Evolutionary conservation across 805 yeast genomes (phyloP).

Genomic region (Debaryomyces maramus): DNA sequence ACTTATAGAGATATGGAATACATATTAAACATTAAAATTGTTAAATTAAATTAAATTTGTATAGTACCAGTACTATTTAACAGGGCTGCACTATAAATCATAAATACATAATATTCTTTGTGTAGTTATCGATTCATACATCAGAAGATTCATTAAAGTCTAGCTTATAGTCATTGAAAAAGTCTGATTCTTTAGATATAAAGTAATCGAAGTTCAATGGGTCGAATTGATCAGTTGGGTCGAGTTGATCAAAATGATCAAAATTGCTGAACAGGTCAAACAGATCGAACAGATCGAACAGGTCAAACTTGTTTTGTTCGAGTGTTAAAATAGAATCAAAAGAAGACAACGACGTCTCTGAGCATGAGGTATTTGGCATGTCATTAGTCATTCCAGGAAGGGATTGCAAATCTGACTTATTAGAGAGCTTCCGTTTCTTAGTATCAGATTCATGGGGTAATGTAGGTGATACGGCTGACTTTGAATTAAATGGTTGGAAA

Average conservation of each 20-base stretch:
- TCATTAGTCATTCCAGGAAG: conserved; percentile 5
- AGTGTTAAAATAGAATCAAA: not conserved
- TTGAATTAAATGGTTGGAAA: not conserved
- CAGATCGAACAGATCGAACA: conserved; percentile 4
- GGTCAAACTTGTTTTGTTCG: conserved; percentile 1
- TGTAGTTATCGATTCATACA: too few relatives aligned
- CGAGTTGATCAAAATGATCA: conserved; percentile 12
- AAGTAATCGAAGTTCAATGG: not conserved
- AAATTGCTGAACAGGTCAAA: conserved; percentile 1
- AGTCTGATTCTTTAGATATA: not conserved
- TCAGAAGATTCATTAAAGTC: not conserved
- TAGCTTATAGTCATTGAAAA: not conserved
- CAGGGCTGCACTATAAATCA: too few relatives aligned
- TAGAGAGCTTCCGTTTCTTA: not conserved
- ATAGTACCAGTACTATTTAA: too few relatives aligned
- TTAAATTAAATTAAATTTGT: not conserved
- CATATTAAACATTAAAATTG: not conserved
- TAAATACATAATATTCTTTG: too few relatives aligned
- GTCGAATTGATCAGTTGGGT: conserved; percentile 18
- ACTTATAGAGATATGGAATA: not conserved
- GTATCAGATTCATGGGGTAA: not conserved
- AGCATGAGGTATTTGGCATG: not conserved
- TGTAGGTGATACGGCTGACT: too few relatives aligned
- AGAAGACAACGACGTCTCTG: not conserved
- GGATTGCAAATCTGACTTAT: conserved; percentile 3